Conservation (phyloP, 2,329 filamentous ascomycete species). For the Phaeoacremonium minimum region DNA sequence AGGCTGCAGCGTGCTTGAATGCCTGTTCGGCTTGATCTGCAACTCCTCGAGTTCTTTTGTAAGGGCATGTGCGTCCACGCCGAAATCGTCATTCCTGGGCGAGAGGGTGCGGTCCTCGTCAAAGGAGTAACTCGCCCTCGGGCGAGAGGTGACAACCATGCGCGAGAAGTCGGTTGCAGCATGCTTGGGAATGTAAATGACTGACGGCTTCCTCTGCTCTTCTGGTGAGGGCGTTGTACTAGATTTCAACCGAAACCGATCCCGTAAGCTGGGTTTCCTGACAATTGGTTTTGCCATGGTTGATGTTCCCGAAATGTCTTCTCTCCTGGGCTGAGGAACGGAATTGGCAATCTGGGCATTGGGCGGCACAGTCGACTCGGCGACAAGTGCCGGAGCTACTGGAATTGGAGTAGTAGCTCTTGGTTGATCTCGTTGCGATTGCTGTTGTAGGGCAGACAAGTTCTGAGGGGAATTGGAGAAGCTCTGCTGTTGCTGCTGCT, state of each 20-base stretch:
- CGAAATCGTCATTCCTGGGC: background rate
- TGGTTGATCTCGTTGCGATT: too few relatives aligned
- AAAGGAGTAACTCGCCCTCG: constrained; percentile 4
- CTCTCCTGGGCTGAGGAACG: too few relatives aligned
- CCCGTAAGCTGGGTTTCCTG: constrained; percentile 14
- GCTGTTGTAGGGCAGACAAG: too few relatives aligned
- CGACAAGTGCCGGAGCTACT: too few relatives aligned
- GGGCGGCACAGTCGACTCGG: too few relatives aligned
- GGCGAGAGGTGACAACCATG: constrained; percentile 11
- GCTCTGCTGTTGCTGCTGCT: too few relatives aligned
- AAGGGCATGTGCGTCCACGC: background rate
- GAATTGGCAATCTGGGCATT: too few relatives aligned
- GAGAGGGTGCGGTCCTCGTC: background rate
- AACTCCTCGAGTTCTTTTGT: background rate
- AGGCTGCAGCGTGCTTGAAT: background rate
- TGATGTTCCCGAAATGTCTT: background rate
- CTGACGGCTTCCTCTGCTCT: constrained; percentile 10
- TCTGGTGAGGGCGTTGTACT: constrained; percentile 15
- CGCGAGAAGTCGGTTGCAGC: constrained; percentile 24
- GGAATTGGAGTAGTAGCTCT: too few relatives aligned
- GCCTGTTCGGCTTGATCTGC: background rate
- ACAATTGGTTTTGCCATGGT: background rate
- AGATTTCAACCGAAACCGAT: constrained; percentile 13
- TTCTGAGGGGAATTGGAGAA: too few relatives aligned
- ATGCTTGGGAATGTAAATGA: constrained; percentile 20